These are phyloP conservation scores for Yueomyces sinensis DNA, from an alignment of 805 yeast genomes.

Conservation along the genomic window DNA sequence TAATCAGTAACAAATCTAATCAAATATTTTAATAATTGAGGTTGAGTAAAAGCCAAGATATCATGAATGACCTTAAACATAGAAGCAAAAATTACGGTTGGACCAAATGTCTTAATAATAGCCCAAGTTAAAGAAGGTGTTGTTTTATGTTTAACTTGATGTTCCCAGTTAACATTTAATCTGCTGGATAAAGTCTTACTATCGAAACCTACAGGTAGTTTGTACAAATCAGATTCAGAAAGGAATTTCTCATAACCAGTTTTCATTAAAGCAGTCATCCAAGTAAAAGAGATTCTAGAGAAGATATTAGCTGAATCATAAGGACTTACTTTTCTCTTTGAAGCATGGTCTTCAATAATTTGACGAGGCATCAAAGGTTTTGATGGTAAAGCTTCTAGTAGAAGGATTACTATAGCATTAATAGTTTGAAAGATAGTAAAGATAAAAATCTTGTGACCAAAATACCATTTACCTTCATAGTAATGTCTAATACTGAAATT, in stretches of 20 bases:
- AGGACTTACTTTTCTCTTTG: conserved; percentile 24
- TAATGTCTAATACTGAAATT: conserved; percentile 26
- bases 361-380: conserved; percentile 32
- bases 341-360: conserved; percentile 18
- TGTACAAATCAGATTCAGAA: conserved; percentile 56
- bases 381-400: conserved; percentile 28
- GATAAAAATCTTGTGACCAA: conserved; percentile 15
- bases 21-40: conserved; percentile 59
- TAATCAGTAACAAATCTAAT: conserved; percentile 45
- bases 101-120: conserved; percentile 59
- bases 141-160: conserved; percentile 33
- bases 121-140: conserved; percentile 45
- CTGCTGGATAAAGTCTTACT: conserved; percentile 36
- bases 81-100: conserved; percentile 57
- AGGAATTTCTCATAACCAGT: conserved; percentile 55
- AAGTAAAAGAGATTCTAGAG: conserved; percentile 65
- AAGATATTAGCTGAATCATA: conserved; percentile 44
- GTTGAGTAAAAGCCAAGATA: conserved; percentile 72
- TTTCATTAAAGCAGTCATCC: conserved; percentile 83
- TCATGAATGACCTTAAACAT: conserved; percentile 64
- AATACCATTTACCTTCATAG: conserved; percentile 19
- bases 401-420: conserved; percentile 20
- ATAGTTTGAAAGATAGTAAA: conserved; percentile 23
- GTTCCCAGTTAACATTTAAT: conserved; percentile 49
- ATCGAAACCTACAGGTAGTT: conserved; percentile 54